Base-by-base conservation (phyloP, 2,329 filamentous ascomycete genomes). In the Lojkania enalia region DNA sequence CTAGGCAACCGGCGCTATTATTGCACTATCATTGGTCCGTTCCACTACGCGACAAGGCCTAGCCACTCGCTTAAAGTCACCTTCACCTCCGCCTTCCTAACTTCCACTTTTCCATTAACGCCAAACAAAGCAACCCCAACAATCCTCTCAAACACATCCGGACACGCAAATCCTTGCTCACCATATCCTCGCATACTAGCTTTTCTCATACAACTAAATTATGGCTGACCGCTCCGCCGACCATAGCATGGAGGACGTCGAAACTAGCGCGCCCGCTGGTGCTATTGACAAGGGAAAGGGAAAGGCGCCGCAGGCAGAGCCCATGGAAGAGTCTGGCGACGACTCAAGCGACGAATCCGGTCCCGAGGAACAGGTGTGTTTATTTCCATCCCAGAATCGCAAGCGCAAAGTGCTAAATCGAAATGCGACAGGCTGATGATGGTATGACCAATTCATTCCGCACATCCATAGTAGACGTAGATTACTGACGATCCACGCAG, bases 211-310 rank as follows among this genome's bases (percentile, higher is more conserved):
- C n/a, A n/a, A n/a, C n/a, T n/a, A n/a, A 33, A 33, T 15, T 19
- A 67, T 70, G 66, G 60, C 64, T 46, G 64, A 64, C 35, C 63
- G 64, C 47, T 44, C 56, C 21, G 55, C 62, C 37, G 60, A 69
- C 23, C 64, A 69, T 51, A 57, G 66, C 44, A 70, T 69, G 66
- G 64, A 66, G 51, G 66, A 61, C 38, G 58, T 64, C 45, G 64
- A 68, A 55, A 36, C 33, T 19, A 36, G 15, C 30, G 60, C 64
- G 46, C 64, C 79, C 52, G 70, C 76, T 51, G 65, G 71, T 50
- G 67, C 75, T 50, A 78, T 83, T 63, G 74, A 77, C 71, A 95
- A 95, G 80, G 89, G 88, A 73, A 96, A 96, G 80, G 90, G 90
- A 76, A 96, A 96, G 79, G 85, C 82, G 30, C 67, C 74, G 30